phyloP scores from a whole-genome alignment of 306 rosid species.

The Ceratonia siliqua region DNA sequence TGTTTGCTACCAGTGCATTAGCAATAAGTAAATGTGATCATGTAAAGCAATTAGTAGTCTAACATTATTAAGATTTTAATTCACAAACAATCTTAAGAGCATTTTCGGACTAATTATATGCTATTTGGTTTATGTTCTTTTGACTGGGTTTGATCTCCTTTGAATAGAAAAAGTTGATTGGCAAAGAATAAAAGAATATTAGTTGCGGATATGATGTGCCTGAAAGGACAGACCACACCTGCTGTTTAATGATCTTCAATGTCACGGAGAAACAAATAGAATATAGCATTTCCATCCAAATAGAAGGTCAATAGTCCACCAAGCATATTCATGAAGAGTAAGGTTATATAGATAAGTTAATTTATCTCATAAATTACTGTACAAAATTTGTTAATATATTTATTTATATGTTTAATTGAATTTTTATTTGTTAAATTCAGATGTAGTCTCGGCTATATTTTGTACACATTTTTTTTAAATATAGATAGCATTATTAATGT shows the following conservation, averaged over 20 bases:
- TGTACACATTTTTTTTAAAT: background rate
- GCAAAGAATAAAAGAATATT: slow-evolving; percentile 23
- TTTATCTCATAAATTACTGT: too few species aligned
- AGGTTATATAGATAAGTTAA: too few species aligned
- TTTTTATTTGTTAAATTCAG: too few species aligned
- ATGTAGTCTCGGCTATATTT: too few species aligned
- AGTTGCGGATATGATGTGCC: background rate
- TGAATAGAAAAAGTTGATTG: slow-evolving; percentile 10
- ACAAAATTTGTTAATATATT: too few species aligned
- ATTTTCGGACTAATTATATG: background rate
- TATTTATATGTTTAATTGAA: too few species aligned
- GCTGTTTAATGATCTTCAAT: background rate
- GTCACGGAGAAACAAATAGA: background rate
- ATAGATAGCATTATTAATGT: background rate
- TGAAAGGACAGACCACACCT: slow-evolving; percentile 1
- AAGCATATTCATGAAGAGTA: too few species aligned
- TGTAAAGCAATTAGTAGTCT: background rate
- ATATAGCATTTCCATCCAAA: slow-evolving; percentile 22
- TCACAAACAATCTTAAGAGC: background rate
- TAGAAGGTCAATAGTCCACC: too few species aligned
- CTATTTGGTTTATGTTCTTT: slow-evolving; percentile 9
- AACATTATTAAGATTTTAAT: background rate
- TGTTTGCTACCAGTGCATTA: too few species aligned
- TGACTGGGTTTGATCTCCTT: slow-evolving; percentile 12
- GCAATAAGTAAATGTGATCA: background rate